Conservation (phyloP, 345 rosid genomes). For the Fremontodendron californicum region DNA sequence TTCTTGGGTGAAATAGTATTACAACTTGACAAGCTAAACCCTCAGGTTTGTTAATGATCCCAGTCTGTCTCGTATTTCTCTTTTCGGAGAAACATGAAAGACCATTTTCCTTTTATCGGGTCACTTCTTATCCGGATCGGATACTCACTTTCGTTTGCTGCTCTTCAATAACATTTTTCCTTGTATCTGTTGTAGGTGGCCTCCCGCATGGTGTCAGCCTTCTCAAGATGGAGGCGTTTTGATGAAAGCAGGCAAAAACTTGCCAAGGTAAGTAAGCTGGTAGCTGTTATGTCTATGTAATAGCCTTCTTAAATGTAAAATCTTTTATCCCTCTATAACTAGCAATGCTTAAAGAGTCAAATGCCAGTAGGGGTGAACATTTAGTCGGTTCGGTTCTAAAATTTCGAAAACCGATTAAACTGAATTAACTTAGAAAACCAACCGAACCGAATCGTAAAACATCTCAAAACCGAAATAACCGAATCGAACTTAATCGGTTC, state of each 20-base stretch:
- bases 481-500: no score
- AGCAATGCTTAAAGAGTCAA: background rate
- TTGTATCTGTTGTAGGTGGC: constrained; percentile 55
- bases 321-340: background rate
- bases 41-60: constrained; percentile 52
- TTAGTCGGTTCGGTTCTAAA: no score
- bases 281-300: background rate
- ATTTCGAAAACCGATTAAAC: no score
- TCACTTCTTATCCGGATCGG: background rate
- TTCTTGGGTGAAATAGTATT: constrained; percentile 89
- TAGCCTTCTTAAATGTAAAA: background rate
- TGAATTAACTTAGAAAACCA: no score
- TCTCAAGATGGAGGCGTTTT: constrained; percentile 96
- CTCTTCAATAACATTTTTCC: background rate
- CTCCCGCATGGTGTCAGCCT: constrained; percentile 89
- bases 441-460: no score
- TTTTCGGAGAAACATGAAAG: background rate
- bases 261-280: constrained; percentile 55
- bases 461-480: no score
- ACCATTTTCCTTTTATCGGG: background rate
- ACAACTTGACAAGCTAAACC: constrained; percentile 87
- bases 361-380: no score
- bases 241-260: constrained; percentile 79
- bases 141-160: background rate
- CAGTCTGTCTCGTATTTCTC: background rate